These are phyloP conservation scores for Cunninghamia lanceolata DNA, from an alignment of 75 land plant genomes.

Conservation along the genomic window DNA sequence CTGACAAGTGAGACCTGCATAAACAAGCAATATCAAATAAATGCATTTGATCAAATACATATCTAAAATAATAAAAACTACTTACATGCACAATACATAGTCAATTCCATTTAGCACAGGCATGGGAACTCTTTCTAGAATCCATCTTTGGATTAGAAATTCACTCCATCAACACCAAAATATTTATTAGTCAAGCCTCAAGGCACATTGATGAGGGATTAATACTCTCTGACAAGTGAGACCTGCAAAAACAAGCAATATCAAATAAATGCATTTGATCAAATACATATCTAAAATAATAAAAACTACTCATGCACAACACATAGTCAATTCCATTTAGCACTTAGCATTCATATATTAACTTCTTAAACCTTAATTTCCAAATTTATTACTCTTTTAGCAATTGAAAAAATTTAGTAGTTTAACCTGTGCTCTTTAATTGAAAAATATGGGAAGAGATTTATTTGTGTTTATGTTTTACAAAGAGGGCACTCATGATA, in stretches of 20 bases:
- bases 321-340: background rate
- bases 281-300: background rate
- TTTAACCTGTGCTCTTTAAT: too few species aligned
- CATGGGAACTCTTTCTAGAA: background rate
- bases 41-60: background rate
- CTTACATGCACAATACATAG: background rate
- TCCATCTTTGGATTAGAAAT: constrained; percentile 27
- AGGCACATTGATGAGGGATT: constrained; percentile 60
- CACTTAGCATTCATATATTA: too few species aligned
- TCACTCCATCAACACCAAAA: constrained; percentile 74
- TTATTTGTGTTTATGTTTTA: too few species aligned
- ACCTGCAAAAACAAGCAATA: constrained; percentile 29
- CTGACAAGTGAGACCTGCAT: constrained; percentile 59
- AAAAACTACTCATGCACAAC: background rate
- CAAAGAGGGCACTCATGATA: too few species aligned
- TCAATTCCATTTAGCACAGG: background rate
- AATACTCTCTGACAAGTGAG: constrained; percentile 61
- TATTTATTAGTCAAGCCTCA: constrained; percentile 67
- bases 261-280: background rate
- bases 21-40: background rate
- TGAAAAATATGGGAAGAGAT: too few species aligned
- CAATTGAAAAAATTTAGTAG: too few species aligned
- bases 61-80: background rate
- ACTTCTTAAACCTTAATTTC: too few species aligned
- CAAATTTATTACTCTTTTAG: too few species aligned